Evolutionary conservation across 2,329 filamentous ascomycete species (phyloP).

Genomic region (Cordyceps cicadae): DNA sequence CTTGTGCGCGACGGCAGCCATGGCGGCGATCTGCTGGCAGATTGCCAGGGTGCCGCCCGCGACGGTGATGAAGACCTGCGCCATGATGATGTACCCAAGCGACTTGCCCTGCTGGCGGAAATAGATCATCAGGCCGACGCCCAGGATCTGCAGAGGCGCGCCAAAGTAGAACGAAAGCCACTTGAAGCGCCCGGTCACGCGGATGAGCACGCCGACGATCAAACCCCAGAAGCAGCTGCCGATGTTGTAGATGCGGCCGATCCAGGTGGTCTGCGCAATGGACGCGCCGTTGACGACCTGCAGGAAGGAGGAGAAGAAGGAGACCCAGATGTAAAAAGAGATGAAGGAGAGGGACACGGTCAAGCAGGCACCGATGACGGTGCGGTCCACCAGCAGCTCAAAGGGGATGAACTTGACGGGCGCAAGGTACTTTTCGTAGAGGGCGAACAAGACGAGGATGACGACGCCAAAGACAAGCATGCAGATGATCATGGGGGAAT

Average conservation of each 20-base stretch:
- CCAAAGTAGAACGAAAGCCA: conserved; percentile 30
- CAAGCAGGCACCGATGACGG: conserved; percentile 42
- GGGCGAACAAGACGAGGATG: conserved; percentile 44
- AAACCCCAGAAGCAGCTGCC: conserved; percentile 43
- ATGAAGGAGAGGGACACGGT: conserved; percentile 37
- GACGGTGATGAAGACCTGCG: conserved; percentile 52
- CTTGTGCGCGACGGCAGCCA: conserved; percentile 44
- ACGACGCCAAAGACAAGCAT: conserved; percentile 55
- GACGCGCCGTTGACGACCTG: conserved; percentile 40
- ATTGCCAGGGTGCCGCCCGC: conserved; percentile 51
- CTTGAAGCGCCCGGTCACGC: conserved; percentile 39
- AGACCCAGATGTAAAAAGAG: conserved; percentile 44
- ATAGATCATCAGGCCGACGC: conserved; percentile 33
- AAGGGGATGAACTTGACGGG: conserved; percentile 48
- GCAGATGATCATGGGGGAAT: conserved; percentile 44
- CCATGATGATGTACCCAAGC: conserved; percentile 49
- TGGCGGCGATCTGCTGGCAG: conserved; percentile 48
- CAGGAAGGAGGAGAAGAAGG: conserved; percentile 48
- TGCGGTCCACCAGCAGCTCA: conserved; percentile 41
- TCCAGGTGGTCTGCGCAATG: conserved; percentile 37
- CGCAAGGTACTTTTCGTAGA: conserved; percentile 52
- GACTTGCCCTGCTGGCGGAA: conserved; percentile 36
- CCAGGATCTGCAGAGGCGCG: conserved; percentile 27
- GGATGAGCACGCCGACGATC: conserved; percentile 39
- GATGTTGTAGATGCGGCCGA: conserved; percentile 41